Conservation (phyloP, 2,329 filamentous ascomycete genomes). For the Clonostachys rosea region DNA sequence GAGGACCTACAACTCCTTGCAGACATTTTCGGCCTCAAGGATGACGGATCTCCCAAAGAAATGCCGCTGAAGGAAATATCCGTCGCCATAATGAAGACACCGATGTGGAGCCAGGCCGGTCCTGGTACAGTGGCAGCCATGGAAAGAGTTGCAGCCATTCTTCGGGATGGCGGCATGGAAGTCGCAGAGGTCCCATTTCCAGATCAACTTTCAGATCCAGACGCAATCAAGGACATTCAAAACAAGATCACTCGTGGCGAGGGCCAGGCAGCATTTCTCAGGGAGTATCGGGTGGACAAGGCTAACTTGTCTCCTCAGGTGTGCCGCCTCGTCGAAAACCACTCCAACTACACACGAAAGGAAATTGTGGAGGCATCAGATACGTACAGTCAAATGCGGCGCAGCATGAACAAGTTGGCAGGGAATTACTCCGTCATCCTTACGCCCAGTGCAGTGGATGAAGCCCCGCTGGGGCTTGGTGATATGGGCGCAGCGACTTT, state of each 20-base stretch:
- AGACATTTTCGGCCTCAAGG: conserved; percentile 46
- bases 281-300: background rate
- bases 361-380: background rate
- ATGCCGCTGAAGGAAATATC: background rate
- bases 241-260: background rate
- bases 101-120: conserved; percentile 42
- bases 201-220: conserved; percentile 5
- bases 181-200: conserved; percentile 53
- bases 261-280: background rate
- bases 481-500: conserved; percentile 51
- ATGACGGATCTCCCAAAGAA: conserved; percentile 18
- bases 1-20: conserved; percentile 54
- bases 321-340: background rate
- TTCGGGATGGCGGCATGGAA: conserved; percentile 40
- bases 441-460: conserved; percentile 53
- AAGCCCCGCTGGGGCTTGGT: conserved; percentile 47
- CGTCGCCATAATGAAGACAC: conserved; percentile 44
- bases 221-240: background rate
- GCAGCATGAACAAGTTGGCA: background rate
- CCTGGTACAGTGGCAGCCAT: conserved; percentile 36
- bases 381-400: background rate
- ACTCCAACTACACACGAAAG: background rate
- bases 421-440: conserved; percentile 34
- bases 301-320: background rate
- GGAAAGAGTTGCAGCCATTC: conserved; percentile 27